phyloP scores from a whole-genome alignment of 192 early-diverging fungal species.

The Anaeromyces robustus region DNA sequence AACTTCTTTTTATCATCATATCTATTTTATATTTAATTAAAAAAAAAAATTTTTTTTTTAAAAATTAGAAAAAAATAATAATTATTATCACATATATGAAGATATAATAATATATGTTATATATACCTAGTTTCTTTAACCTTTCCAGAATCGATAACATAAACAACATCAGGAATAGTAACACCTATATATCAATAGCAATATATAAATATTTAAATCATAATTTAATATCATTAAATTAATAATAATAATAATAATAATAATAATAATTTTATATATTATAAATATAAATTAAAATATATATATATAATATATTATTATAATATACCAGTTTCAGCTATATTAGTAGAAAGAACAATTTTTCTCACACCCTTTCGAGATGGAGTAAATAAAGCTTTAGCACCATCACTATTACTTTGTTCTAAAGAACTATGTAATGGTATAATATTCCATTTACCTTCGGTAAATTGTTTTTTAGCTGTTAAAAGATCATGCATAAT shows the following conservation, averaged over 20 bases:
- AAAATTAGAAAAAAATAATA: too few relatives aligned
- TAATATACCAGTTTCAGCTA: constrained; percentile 58
- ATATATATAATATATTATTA: too few relatives aligned
- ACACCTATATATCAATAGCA: constrained; percentile 6
- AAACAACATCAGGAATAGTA: constrained; percentile 55
- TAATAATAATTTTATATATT: constrained; percentile 4
- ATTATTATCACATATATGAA: too few relatives aligned
- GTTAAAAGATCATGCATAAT: constrained; percentile 6
- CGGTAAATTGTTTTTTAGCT: constrained; percentile 25
- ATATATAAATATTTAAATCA: not conserved
- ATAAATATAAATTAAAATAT: constrained; percentile 28
- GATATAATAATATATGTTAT: too few relatives aligned
- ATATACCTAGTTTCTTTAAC: constrained; percentile 54
- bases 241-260: too few relatives aligned
- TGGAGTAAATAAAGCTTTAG: constrained; percentile 37
- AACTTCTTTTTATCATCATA: not conserved
- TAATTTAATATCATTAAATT: too few relatives aligned
- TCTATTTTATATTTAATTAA: not conserved
- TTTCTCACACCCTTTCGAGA: constrained; percentile 33
- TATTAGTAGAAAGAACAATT: constrained; percentile 61
- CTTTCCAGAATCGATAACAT: constrained; percentile 61
- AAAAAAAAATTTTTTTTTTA: constrained; percentile 1
- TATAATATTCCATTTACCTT: constrained; percentile 25
- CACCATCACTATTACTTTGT: constrained; percentile 30
- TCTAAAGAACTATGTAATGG: constrained; percentile 53